Percentiles rank a stretch among this genome's conserved stretches.
Conservation (phyloP, 148 eudicot species). For the Nepenthes gracilis region DNA sequence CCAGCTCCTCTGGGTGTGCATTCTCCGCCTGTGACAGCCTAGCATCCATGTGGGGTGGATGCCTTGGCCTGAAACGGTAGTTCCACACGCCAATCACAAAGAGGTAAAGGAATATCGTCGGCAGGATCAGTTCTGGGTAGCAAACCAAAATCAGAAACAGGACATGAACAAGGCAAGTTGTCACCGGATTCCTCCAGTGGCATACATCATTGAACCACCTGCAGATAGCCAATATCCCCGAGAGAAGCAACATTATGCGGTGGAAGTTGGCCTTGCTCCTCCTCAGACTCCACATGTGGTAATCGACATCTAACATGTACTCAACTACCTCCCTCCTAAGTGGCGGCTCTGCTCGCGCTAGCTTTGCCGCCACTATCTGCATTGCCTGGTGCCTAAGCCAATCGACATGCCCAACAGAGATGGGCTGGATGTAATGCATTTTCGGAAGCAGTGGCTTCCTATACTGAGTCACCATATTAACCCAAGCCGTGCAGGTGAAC, state of each 20-base stretch:
- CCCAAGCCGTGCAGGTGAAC: slow-evolving; percentile 87
- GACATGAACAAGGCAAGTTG: slow-evolving; percentile 72
- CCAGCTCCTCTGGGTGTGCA: slow-evolving; percentile 61
- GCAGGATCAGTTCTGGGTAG: slow-evolving; percentile 80
- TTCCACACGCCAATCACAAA: slow-evolving; percentile 88
- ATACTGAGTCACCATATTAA: slow-evolving; percentile 81
- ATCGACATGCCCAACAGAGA: slow-evolving; percentile 66
- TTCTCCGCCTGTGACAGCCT: slow-evolving; percentile 76
- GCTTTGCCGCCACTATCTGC: slow-evolving; percentile 68
- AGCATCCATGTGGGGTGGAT: slow-evolving; percentile 92
- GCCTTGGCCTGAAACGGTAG: slow-evolving; percentile 66
- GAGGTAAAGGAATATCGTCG: slow-evolving; percentile 80
- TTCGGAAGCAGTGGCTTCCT: slow-evolving; percentile 87
- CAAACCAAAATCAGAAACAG: slow-evolving; percentile 76
- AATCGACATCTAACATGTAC: slow-evolving; percentile 87
- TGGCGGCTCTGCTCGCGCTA: slow-evolving; percentile 81
- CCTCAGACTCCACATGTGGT: slow-evolving; percentile 76
- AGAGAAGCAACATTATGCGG: slow-evolving; percentile 67
- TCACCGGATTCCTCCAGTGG: slow-evolving; percentile 74
- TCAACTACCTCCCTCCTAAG: slow-evolving; percentile 67
- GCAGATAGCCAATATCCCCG: slow-evolving; percentile 48
- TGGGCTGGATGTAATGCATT: slow-evolving; percentile 84
- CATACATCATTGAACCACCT: slow-evolving; percentile 63
- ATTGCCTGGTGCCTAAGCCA: slow-evolving; percentile 86
- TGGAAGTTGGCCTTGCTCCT: slow-evolving; percentile 81